A percentile compares a stretch with the other conserved stretches of the same genome.
Evolutionary conservation across 768 basidiomycete genomes (phyloP).

Genomic region (Mycena haematopus): DNA sequence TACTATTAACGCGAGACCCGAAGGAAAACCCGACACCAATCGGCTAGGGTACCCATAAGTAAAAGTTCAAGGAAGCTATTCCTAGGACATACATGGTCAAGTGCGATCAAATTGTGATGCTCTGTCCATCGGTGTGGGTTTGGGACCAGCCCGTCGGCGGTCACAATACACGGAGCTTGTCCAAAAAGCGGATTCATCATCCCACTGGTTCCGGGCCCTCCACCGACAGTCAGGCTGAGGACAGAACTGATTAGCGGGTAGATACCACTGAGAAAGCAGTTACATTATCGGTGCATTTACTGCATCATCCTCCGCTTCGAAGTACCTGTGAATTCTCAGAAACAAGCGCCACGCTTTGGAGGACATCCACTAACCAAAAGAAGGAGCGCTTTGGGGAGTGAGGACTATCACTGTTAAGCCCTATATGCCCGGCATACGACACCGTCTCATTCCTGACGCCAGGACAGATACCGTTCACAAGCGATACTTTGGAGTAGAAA

Average conservation of each 20-base stretch:
- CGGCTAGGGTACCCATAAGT: conserved; percentile 26
- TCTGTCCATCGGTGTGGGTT: conserved; percentile 27
- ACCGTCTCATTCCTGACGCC: conserved; percentile 1
- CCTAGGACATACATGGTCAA: conserved; percentile 32
- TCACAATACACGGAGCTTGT: conserved; percentile 7
- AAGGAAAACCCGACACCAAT: conserved; percentile 42
- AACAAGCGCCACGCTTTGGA: too few relatives aligned
- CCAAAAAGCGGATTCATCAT: conserved; percentile 9
- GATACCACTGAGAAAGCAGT: background rate
- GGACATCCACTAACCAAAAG: conserved; percentile 34
- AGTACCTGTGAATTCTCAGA: conserved; percentile 36
- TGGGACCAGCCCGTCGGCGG: conserved; percentile 3
- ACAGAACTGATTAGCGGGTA: background rate
- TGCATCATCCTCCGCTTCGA: conserved; percentile 38
- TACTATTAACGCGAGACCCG: conserved; percentile 40
- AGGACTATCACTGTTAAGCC: conserved; percentile 37
- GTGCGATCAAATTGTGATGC: conserved; percentile 33
- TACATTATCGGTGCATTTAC: conserved; percentile 38
- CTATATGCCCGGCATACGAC: conserved; percentile 39
- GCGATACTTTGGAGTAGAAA: too few relatives aligned
- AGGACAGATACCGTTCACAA: background rate
- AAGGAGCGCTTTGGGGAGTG: conserved; percentile 34
- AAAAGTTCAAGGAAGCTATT: background rate
- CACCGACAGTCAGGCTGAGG: conserved; percentile 39
- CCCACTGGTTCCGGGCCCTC: conserved; percentile 39